phyloP scores from a whole-genome alignment of 2,329 filamentous ascomycete species.

The Cercospora zeae-maydis region DNA sequence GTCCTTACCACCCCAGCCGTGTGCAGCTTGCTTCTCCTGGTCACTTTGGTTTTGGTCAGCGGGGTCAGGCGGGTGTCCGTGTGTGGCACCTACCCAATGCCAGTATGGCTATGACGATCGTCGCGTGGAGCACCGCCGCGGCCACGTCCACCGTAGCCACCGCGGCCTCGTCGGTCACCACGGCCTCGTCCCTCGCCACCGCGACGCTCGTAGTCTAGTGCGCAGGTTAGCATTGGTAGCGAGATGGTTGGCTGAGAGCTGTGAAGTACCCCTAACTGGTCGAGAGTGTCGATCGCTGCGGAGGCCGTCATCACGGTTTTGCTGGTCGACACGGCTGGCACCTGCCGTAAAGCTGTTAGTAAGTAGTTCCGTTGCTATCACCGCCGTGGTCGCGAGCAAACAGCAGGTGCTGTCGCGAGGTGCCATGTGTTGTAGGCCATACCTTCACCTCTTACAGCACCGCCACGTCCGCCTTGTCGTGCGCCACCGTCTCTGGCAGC shows the following conservation, averaged over 20 bases:
- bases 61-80: not conserved
- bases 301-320: slow-evolving; percentile 65
- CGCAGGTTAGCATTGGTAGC: not conserved
- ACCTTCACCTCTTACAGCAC: slow-evolving; percentile 77
- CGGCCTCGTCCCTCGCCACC: slow-evolving; percentile 49
- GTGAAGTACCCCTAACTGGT: slow-evolving; percentile 36
- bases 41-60: slow-evolving; percentile 51
- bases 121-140: slow-evolving; percentile 49
- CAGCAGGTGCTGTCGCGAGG: not conserved
- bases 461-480: slow-evolving; percentile 47
- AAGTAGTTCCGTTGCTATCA: not conserved
- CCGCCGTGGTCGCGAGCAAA: not conserved
- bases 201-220: slow-evolving; percentile 33
- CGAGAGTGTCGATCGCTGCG: slow-evolving; percentile 46
- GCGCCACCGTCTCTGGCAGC: slow-evolving; percentile 45
- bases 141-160: slow-evolving; percentile 48
- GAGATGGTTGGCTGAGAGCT: not conserved
- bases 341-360: slow-evolving; percentile 52
- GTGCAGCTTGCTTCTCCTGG: slow-evolving; percentile 80
- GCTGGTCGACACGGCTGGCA: slow-evolving; percentile 70
- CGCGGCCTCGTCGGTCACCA: slow-evolving; percentile 48
- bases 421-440: not conserved
- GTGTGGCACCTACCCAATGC: slow-evolving; percentile 52
- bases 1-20: slow-evolving; percentile 78
- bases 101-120: slow-evolving; percentile 60